A percentile compares a stretch with the other conserved stretches of the same genome.
These are phyloP conservation scores for Eutrema yunnanense DNA, from an alignment of 345 rosid genomes.

Conservation along the genomic window DNA sequence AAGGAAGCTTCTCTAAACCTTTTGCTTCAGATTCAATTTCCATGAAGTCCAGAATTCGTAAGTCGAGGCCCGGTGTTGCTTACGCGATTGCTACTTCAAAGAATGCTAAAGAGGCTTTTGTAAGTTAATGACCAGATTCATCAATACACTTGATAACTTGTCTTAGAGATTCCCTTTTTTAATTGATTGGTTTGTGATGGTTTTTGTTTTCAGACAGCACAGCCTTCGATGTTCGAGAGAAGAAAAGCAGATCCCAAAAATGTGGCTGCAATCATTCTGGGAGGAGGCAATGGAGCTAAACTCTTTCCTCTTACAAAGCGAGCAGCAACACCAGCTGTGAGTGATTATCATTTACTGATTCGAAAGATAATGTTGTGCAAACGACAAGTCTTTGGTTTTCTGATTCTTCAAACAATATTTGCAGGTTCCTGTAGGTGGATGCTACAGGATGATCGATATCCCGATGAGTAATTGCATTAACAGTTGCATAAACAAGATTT, in stretches of 20 bases:
- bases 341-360: not conserved
- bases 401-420: conserved; percentile 8
- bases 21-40: conserved; percentile 32
- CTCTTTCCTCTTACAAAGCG: conserved; percentile 90
- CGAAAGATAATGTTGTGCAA: not conserved
- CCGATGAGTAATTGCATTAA: conserved; percentile 99
- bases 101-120: conserved; percentile 53
- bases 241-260: conserved; percentile 69
- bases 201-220: conserved; percentile 38
- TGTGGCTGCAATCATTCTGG: conserved; percentile 82
- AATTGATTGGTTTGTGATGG: not conserved
- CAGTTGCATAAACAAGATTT: conserved; percentile 91
- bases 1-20: conserved; percentile 40
- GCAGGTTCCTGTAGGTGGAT: conserved; percentile 94
- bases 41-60: conserved; percentile 28
- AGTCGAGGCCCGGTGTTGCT: conserved; percentile 47
- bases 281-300: conserved; percentile 91
- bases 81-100: conserved; percentile 63
- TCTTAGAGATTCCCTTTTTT: not conserved
- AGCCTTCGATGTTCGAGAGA: conserved; percentile 45
- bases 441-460: conserved; percentile 86
- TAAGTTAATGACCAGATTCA: conserved; percentile 18
- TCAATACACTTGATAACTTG: not conserved
- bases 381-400: not conserved
- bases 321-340: conserved; percentile 94